Base-by-base conservation (phyloP, 768 basidiomycete genomes). In the Dictyophora rubrovolvata region DNA sequence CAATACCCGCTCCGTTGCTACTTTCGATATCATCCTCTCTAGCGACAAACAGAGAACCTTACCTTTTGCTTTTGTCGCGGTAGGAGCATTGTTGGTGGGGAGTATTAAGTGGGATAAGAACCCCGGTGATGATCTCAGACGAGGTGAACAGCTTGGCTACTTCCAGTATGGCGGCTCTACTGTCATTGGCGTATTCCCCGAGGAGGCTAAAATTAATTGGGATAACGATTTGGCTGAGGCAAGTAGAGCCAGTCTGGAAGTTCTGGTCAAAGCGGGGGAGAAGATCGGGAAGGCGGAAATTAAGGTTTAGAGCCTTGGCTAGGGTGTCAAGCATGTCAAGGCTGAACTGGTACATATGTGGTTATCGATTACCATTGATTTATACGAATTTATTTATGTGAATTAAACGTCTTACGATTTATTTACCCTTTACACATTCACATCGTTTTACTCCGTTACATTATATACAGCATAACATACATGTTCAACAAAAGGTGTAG, bases 61-160 rank as follows among this genome's bases (percentile, higher is more conserved):
- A 16, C 75, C 75, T 12, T 71, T 90, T 12, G 88, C 81, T 0
- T 82, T 85, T 62, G 81, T 89, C 7, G 86, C 88, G 9, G 77
- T 92, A 58, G 90, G 89, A 1, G 89, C 89, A 10, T 77, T 92
- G 71, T 80, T 93, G 35, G 89, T 91, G 0, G 89, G 87, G 0
- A 81, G 81, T 54, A 86, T 92, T 65, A 72, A 56, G 1, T 88
- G 85, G 85, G 71, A 71, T 7, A 69, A 64, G 4, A 33, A 59
- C 46, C 70, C 73, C 58, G 75, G 74, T 0, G 73, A 77, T 55
- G 71, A 74, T 52, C 56, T 75, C 9, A 70, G 70, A 0, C 57
- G 57, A n/a, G 57, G 34, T 11, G 57, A 53, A 42, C 33, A 21
- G 22, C 20, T 61, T 37, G 61, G 65, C 5, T 64, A 37, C 36